Conservation (phyloP, 257 asterid genomes). For the Ilex aquifolium region DNA sequence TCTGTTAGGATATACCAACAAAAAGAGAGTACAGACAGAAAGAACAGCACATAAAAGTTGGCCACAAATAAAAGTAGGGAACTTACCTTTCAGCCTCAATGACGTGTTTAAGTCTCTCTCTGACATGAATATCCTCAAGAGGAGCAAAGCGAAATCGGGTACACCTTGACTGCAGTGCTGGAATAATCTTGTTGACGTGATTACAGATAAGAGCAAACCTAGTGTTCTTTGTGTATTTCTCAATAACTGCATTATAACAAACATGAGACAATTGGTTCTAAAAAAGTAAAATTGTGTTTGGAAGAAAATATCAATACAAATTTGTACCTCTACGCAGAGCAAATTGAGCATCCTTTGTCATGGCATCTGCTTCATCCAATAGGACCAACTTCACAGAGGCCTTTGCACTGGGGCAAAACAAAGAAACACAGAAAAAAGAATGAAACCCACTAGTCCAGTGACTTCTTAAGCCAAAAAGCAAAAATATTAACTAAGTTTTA, state of each 20-base stretch:
- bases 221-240: constrained; percentile 83
- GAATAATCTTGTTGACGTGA: constrained; percentile 93
- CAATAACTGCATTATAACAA: constrained; percentile 64
- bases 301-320: constrained; percentile 5
- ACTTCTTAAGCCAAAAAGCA: background rate
- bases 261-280: constrained; percentile 8
- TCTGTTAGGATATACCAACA: no score
- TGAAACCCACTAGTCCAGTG: background rate
- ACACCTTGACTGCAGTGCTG: constrained; percentile 96
- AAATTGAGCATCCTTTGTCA: constrained; percentile 99
- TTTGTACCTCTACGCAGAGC: constrained; percentile 94
- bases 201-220: constrained; percentile 94
- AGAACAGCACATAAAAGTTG: no score
- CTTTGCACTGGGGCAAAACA: constrained; percentile 44
- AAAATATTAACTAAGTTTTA: background rate
- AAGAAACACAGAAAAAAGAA: constrained; percentile 21
- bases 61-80: constrained; percentile 3
- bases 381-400: constrained; percentile 73
- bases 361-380: constrained; percentile 98
- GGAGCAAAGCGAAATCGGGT: constrained; percentile 99
- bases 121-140: constrained; percentile 72
- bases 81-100: constrained; percentile 74
- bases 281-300: constrained; percentile 2
- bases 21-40: no score
- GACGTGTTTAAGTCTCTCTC: constrained; percentile 81